These are phyloP conservation scores for Articulospora tetracladia DNA, from an alignment of 495 filamentous ascomycete genomes.

Conservation along the genomic window DNA sequence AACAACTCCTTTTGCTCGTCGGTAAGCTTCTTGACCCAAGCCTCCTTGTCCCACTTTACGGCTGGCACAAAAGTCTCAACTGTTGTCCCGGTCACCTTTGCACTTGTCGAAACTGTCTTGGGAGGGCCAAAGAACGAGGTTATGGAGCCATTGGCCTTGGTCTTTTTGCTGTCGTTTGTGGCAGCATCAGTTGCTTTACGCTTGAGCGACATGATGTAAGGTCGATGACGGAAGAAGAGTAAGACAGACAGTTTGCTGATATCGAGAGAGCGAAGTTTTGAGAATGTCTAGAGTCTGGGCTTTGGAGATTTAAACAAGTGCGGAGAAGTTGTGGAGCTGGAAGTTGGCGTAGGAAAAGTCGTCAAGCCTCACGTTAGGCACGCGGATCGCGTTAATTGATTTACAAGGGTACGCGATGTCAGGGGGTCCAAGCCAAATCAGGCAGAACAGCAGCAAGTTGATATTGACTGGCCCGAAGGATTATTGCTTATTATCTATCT, in stretches of 20 bases:
- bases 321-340: conserved; percentile 2
- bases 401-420: conserved; percentile 18
- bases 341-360: conserved; percentile 2
- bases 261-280: neutral
- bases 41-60: conserved; percentile 75
- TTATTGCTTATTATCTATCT: conserved; percentile 1
- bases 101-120: conserved; percentile 29
- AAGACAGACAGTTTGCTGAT: conserved; percentile 19
- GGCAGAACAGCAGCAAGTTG: neutral
- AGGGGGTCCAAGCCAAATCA: conserved; percentile 8
- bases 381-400: conserved; percentile 15
- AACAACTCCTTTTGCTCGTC: conserved; percentile 79
- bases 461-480: neutral
- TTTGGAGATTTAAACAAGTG: neutral
- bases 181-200: conserved; percentile 57
- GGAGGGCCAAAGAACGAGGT: conserved; percentile 49
- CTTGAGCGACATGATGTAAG: conserved; percentile 53
- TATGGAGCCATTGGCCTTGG: conserved; percentile 57
- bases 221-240: conserved; percentile 7
- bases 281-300: neutral
- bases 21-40: conserved; percentile 77
- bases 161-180: conserved; percentile 59
- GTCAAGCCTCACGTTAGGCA: conserved; percentile 4
- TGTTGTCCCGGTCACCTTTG: conserved; percentile 27
- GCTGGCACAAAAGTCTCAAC: conserved; percentile 8